These are phyloP conservation scores for Leavenworthia alabamica DNA, from an alignment of 345 rosid species.

Conservation along the genomic window DNA sequence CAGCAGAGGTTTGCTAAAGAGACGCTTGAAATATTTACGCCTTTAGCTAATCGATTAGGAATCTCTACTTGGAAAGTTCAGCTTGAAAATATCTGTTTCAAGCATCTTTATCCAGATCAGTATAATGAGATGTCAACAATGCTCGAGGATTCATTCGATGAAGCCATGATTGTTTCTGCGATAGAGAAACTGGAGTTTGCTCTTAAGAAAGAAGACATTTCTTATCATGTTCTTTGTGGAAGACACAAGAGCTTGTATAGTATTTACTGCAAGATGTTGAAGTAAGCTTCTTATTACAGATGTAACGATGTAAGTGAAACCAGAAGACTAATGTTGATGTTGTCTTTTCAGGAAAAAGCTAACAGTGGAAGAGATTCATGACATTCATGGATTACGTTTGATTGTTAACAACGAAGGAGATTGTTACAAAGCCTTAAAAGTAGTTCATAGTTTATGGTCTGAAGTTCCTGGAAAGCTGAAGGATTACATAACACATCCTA, in stretches of 20 bases:
- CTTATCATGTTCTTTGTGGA: constrained; percentile 59
- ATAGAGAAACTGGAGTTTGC: constrained; percentile 62
- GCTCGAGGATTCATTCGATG: constrained; percentile 65
- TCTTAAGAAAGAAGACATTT: constrained; percentile 54
- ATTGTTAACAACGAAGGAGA: constrained; percentile 78
- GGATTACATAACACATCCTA: constrained; percentile 77
- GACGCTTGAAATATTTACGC: constrained; percentile 84
- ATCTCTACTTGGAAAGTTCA: constrained; percentile 86
- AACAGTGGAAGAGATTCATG: constrained; percentile 83
- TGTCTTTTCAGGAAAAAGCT: constrained; percentile 59
- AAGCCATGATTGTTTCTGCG: constrained; percentile 65
- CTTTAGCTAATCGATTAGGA: constrained; percentile 84
- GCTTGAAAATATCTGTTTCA: constrained; percentile 84
- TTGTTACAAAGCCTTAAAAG: constrained; percentile 65
- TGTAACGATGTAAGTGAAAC: not conserved
- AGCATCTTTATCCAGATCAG: constrained; percentile 75
- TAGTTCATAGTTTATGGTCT: constrained; percentile 73
- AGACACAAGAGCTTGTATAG: constrained; percentile 94
- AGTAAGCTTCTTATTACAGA: constrained; percentile 42
- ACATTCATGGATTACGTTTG: constrained; percentile 84
- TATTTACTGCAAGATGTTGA: constrained; percentile 81
- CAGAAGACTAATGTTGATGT: constrained; percentile 6
- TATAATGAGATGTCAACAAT: constrained; percentile 60
- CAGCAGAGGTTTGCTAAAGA: constrained; percentile 93
- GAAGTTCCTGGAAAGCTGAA: constrained; percentile 86